Conservation (phyloP, 2,329 filamentous ascomycete species). For the Exophiala mesophila region DNA sequence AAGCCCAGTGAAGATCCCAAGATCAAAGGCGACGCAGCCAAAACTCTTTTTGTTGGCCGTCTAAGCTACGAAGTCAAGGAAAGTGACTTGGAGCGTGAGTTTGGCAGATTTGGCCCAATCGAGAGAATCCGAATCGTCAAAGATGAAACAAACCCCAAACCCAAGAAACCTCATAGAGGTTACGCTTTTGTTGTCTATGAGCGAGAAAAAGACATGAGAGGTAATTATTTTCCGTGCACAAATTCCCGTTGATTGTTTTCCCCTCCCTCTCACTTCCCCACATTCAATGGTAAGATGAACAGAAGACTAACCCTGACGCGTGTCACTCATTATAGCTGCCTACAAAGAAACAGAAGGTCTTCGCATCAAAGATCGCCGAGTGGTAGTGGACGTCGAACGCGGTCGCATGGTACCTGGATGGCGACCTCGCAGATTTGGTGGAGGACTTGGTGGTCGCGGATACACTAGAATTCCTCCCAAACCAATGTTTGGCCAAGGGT, state of each 20-base stretch:
- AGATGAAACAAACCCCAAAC: slow-evolving; percentile 72
- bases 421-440: slow-evolving; percentile 86
- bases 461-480: slow-evolving; percentile 80
- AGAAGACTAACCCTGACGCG: slow-evolving; percentile 34
- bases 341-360: slow-evolving; percentile 84
- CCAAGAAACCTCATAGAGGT: slow-evolving; percentile 75
- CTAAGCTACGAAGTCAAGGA: slow-evolving; percentile 85
- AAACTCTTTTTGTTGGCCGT: slow-evolving; percentile 86
- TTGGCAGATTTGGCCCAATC: slow-evolving; percentile 87
- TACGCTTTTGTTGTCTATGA: slow-evolving; percentile 98
- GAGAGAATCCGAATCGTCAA: slow-evolving; percentile 87
- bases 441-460: slow-evolving; percentile 83
- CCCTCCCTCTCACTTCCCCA: slow-evolving; percentile 21
- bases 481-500: slow-evolving; percentile 61
- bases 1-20: slow-evolving; percentile 81
- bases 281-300: slow-evolving; percentile 26
- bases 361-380: slow-evolving; percentile 83
- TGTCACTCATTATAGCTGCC: slow-evolving; percentile 65
- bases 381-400: slow-evolving; percentile 93
- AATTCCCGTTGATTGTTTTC: slow-evolving; percentile 27
- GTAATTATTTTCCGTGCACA: slow-evolving; percentile 57
- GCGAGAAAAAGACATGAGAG: slow-evolving; percentile 98
- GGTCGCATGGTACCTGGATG: slow-evolving; percentile 91
- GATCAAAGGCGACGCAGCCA: slow-evolving; percentile 88
- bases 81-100: slow-evolving; percentile 87